Base-by-base conservation (phyloP, 495 filamentous ascomycete species). In the Hypoxylon perforatum region DNA sequence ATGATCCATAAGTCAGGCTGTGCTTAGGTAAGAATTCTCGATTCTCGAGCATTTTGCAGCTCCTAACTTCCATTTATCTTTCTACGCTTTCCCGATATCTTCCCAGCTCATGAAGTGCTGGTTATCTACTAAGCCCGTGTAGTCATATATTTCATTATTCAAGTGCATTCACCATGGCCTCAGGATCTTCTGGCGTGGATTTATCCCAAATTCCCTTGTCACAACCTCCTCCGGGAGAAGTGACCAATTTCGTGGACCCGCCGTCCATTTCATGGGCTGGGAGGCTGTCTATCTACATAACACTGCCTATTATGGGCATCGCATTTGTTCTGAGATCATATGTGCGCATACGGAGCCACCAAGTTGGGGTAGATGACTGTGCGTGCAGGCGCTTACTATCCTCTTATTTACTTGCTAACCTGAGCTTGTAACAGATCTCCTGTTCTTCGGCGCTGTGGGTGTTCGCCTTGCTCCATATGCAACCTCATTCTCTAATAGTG, bases 241-340 rank as follows among this genome's bases (percentile, higher is more conserved):
- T 36, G 35, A 30, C 48, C 23, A 46, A 62, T 22, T 62, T 62
- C 38, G 25, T 62, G 8, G 17, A 62, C 21, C 35, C 48, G 0
- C 36, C 35, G 11, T 62, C 59, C 0, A 25, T 17, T 8, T 42
- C 59, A 1, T 54, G 50, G 41, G 30, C 28, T 4, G 48, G 36
- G 15, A 54, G 48, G 17, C 8, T 62, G 19, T 44, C 50, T 0
- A 28, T 54, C 48, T 62, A 62, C 23, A 10, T 47, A 2, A 62
- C 49, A 1, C 21, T 54, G 22, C 59, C 59, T 2, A 1, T 38
- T 7, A 25, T 42, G 36, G 21, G 54, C n/a, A 4, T 62, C 1
- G 18, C 30, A 5, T 22, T 62, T 21, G 36, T 18, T 14, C 46
- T 62, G 4, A 48, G 59, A 1, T 12, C 45, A n/a, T 62, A 62